These are phyloP conservation scores for Xylaria sp. DNA, from an alignment of 2,329 filamentous ascomycete genomes.

Conservation along the genomic window DNA sequence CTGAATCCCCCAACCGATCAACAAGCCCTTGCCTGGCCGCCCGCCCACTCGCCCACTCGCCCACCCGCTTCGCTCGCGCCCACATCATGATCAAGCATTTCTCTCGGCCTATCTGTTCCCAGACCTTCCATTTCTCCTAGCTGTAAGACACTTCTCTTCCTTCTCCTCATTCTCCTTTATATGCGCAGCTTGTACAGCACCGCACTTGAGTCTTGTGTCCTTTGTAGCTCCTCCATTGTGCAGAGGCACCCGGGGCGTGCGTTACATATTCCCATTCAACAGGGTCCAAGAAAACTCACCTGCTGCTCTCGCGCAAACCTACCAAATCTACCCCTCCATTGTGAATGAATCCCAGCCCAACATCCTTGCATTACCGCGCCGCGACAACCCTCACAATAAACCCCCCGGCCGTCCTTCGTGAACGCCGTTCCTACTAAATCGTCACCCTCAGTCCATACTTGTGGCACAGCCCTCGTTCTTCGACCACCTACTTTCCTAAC, in stretches of 20 bases:
- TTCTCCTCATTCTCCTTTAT: not conserved
- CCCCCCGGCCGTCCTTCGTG: conserved; percentile 12
- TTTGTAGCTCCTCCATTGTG: conserved; percentile 9
- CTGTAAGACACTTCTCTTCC: conserved; percentile 37
- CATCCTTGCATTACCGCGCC: not conserved
- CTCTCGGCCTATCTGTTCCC: conserved; percentile 33
- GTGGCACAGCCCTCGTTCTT: not conserved
- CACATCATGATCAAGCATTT: conserved; percentile 47
- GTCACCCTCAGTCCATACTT: not conserved
- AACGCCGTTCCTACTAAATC: not conserved
- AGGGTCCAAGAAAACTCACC: not conserved
- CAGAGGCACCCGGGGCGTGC: conserved; percentile 4
- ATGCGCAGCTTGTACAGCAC: too few relatives aligned
- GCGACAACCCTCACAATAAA: not conserved
- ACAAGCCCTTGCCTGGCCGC: conserved; percentile 24
- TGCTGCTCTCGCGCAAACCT: conserved; percentile 5
- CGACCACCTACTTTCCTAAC: not conserved
- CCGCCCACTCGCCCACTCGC: conserved; percentile 1
- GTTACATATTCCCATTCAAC: not conserved
- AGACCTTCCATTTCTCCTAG: conserved; percentile 42
- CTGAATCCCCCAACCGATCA: conserved; percentile 7
- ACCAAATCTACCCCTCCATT: conserved; percentile 8
- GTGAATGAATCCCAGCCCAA: conserved; percentile 3
- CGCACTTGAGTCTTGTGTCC: not conserved
- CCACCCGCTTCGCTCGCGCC: conserved; percentile 10